phyloP scores from a whole-genome alignment of 257 asterid species.

The Euphrasia confusa region DNA sequence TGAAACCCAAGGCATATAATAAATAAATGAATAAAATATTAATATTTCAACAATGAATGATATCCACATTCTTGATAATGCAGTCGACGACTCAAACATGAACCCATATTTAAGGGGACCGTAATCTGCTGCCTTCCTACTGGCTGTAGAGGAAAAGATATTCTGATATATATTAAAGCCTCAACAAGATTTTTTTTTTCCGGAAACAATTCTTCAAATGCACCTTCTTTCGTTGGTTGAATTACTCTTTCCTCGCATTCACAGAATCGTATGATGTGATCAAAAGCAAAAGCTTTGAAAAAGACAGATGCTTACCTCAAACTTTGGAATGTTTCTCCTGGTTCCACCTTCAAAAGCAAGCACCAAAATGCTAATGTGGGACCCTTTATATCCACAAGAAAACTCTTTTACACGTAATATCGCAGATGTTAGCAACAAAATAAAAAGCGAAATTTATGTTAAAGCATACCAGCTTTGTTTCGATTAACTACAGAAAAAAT shows the following conservation, averaged over 20 bases:
- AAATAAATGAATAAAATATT: no score
- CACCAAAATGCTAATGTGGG: constrained; percentile 68
- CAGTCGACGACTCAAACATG: constrained; percentile 90
- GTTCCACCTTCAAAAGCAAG: constrained; percentile 98
- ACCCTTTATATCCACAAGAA: constrained; percentile 88
- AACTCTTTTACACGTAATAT: constrained; percentile 52
- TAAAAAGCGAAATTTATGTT: not conserved
- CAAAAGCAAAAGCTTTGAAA: not conserved
- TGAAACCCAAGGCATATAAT: no score
- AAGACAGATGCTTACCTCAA: constrained; percentile 50
- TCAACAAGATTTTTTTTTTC: not conserved
- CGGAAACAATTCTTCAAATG: not conserved
- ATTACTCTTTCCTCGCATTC: not conserved
- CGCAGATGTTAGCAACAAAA: constrained; percentile 7
- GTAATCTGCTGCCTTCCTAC: constrained; percentile 85
- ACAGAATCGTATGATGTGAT: constrained; percentile 8
- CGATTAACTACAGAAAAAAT: no score
- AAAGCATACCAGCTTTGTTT: no score
- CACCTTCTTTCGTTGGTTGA: not conserved
- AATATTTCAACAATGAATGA: constrained; percentile 9
- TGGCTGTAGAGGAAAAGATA: constrained; percentile 33
- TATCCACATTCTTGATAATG: constrained; percentile 72
- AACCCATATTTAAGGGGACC: constrained; percentile 90
- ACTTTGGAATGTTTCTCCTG: constrained; percentile 89
- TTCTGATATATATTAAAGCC: constrained; percentile 5